Percentiles rank a stretch among this genome's conserved stretches.
phyloP scores from a whole-genome alignment of 345 rosid species.

The Ceriops tagal region DNA sequence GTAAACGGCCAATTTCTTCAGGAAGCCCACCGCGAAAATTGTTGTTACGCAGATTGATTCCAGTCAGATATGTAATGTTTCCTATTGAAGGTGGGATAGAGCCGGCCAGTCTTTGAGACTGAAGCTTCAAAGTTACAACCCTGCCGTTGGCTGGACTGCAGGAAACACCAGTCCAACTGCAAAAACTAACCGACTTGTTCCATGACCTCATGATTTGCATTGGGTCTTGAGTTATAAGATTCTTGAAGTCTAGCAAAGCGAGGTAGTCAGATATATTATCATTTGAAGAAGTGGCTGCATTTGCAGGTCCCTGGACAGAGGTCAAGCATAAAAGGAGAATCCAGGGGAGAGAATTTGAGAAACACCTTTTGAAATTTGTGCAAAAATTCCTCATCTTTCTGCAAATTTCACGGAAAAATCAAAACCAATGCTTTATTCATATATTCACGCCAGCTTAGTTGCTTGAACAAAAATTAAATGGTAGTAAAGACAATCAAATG shows the following conservation, averaged over 20 bases:
- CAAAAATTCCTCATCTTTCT: not conserved
- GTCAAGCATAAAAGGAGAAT: conserved; percentile 1
- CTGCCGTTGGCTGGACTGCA: conserved; percentile 11
- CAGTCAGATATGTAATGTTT: conserved; percentile 16
- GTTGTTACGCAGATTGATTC: conserved; percentile 15
- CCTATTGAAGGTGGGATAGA: conserved; percentile 24
- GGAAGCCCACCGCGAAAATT: conserved; percentile 23
- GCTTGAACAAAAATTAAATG: too few species aligned
- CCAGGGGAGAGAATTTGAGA: not conserved
- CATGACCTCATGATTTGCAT: conserved; percentile 17
- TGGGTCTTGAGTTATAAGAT: conserved; percentile 27
- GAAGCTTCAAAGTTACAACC: conserved; percentile 13
- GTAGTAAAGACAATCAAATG: too few species aligned
- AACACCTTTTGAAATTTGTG: not conserved
- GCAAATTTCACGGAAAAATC: not conserved
- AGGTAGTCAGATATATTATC: conserved; percentile 8
- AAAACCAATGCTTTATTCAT: not conserved
- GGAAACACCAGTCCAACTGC: conserved; percentile 27
- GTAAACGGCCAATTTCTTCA: conserved; percentile 17
- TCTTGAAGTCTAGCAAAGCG: conserved; percentile 26
- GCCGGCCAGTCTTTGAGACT: conserved; percentile 18
- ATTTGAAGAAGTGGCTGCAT: conserved; percentile 5
- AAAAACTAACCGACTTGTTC: conserved; percentile 27
- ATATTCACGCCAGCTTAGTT: too few species aligned
- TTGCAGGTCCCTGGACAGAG: not conserved